A percentile compares a stretch with the other conserved stretches of the same genome.
Conservation (phyloP, 2,329 filamentous ascomycete species). For the Pestalotiopsis sp. region DNA sequence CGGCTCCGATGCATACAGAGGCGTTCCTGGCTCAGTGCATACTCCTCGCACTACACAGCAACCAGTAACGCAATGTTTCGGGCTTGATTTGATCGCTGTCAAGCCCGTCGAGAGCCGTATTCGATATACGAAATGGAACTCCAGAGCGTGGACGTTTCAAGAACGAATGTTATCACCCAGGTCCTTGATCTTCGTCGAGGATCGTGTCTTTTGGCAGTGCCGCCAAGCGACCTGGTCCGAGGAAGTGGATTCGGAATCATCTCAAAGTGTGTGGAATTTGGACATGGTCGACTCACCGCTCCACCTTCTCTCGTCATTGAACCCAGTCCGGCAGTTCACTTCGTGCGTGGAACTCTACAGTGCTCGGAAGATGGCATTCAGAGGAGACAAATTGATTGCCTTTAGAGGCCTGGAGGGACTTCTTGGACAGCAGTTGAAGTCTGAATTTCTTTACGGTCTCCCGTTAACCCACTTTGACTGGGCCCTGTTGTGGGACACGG, state of each 20-base stretch:
- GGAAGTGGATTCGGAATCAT: not conserved
- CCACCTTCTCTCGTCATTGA: not conserved
- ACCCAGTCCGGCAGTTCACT: not conserved
- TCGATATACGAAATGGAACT: not conserved
- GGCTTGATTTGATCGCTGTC: not conserved
- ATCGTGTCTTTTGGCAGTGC: not conserved
- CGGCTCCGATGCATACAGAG: not conserved
- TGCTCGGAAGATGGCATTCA: not conserved
- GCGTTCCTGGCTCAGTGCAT: not conserved
- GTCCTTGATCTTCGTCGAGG: not conserved
- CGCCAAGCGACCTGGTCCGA: not conserved
- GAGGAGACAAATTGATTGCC: not conserved
- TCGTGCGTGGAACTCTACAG: not conserved
- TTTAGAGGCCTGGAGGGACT: not conserved
- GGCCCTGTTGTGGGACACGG: not conserved
- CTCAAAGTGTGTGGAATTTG: not conserved
- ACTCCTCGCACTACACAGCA: not conserved
- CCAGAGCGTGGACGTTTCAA: not conserved
- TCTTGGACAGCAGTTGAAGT: not conserved
- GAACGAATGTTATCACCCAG: not conserved
- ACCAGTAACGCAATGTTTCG: not conserved
- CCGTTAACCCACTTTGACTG: not conserved
- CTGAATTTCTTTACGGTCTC: not conserved
- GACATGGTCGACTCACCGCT: not conserved
- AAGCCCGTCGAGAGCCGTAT: not conserved